phyloP scores from a whole-genome alignment of 495 filamentous ascomycete genomes.

The Aspergillus indologenus region DNA sequence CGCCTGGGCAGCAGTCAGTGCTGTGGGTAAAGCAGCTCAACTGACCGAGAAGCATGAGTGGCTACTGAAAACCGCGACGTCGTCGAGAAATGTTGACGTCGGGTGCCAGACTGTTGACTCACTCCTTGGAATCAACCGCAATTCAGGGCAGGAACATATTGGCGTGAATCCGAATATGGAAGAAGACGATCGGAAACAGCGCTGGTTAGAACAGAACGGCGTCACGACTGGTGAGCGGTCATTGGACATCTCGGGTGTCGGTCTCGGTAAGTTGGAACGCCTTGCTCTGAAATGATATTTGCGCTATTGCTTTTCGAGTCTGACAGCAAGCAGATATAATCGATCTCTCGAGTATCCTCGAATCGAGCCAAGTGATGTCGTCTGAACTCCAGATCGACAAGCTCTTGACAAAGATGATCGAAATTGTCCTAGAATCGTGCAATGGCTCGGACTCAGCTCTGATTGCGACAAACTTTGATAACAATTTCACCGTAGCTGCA shows the following conservation, averaged over 20 bases:
- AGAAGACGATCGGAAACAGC: conserved; percentile 59
- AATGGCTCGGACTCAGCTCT: conserved; percentile 76
- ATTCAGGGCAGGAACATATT: conserved; percentile 52
- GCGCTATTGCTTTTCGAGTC: conserved; percentile 22
- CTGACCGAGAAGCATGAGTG: conserved; percentile 69
- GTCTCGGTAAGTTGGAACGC: conserved; percentile 30
- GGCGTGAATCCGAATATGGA: conserved; percentile 44
- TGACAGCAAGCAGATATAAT: conserved; percentile 62
- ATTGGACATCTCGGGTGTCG: conserved; percentile 45
- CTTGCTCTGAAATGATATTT: background rate
- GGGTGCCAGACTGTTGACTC: conserved; percentile 68
- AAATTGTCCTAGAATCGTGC: conserved; percentile 84
- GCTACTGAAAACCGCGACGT: conserved; percentile 63
- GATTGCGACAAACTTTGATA: conserved; percentile 72
- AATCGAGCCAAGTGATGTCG: conserved; percentile 86
- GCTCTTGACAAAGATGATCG: conserved; percentile 82
- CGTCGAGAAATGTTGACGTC: conserved; percentile 60
- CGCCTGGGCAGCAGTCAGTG: conserved; percentile 71
- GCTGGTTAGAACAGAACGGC: conserved; percentile 71
- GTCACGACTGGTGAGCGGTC: conserved; percentile 33
- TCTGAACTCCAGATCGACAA: conserved; percentile 83
- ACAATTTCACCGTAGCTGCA: conserved; percentile 73
- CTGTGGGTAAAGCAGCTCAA: conserved; percentile 67
- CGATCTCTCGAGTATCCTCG: conserved; percentile 80
- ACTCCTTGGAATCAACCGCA: conserved; percentile 47